Evolutionary conservation across 352 stramenopile genomes (phyloP).

Genomic region (Globisporangium canariense): DNA sequence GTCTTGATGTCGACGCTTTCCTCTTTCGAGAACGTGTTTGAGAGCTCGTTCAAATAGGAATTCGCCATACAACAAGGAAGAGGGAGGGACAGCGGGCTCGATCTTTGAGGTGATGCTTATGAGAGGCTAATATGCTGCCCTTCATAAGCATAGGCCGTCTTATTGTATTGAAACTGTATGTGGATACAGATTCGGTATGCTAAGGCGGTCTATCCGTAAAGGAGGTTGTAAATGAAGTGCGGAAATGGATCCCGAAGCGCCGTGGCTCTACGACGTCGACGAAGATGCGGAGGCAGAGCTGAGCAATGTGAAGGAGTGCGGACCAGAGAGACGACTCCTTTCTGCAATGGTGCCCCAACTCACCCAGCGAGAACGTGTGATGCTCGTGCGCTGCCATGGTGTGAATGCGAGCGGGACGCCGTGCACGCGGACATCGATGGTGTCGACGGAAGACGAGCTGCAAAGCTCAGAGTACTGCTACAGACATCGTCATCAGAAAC

Average conservation of each 20-base stretch:
- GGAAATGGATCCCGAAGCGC: constrained; percentile 10
- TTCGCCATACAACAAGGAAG: background rate
- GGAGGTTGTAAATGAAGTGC: background rate
- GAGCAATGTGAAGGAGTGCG: background rate
- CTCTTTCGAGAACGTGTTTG: background rate
- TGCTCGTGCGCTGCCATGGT: constrained; percentile 14
- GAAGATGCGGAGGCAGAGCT: background rate
- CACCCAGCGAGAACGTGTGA: background rate
- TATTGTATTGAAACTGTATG: too few relatives aligned
- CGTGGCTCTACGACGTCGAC: constrained; percentile 18
- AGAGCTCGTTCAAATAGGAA: constrained; percentile 3
- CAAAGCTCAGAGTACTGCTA: constrained; percentile 9
- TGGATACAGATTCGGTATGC: too few relatives aligned
- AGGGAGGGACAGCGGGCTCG: background rate
- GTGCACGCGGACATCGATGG: constrained; percentile 17
- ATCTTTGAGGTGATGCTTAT: background rate
- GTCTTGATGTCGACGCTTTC: background rate
- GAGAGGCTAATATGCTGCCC: too few relatives aligned
- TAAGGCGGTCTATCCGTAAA: too few relatives aligned
- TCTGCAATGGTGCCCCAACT: background rate
- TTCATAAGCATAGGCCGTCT: too few relatives aligned
- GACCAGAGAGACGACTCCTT: background rate
- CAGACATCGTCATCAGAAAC: constrained; percentile 11
- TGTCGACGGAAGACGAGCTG: background rate
- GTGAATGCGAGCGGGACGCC: constrained; percentile 1